Conservation (phyloP, 306 rosid species). For the Inga laurina region DNA sequence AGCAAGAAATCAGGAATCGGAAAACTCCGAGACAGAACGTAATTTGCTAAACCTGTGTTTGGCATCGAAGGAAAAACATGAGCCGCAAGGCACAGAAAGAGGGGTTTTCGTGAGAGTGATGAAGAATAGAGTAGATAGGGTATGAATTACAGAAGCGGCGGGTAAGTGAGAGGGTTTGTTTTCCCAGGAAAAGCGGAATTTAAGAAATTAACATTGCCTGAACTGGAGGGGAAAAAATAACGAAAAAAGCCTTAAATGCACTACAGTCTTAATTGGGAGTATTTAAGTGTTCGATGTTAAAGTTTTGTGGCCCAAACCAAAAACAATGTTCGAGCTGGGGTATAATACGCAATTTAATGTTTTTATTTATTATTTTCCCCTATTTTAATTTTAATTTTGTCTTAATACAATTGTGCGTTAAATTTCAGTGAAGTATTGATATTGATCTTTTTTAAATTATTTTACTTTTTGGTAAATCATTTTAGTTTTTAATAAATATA, state of each 20-base stretch:
- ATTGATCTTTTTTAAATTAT: too few relatives aligned
- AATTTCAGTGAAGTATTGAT: not conserved
- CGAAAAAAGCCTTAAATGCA: not conserved
- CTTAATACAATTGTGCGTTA: not conserved
- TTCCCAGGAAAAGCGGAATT: not conserved
- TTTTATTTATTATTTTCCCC: too few relatives aligned
- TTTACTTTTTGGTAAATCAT: too few relatives aligned
- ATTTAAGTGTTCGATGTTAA: not conserved
- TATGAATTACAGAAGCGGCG: slow-evolving; percentile 26
- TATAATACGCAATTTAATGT: too few relatives aligned
- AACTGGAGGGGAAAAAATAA: not conserved
- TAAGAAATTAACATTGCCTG: not conserved
- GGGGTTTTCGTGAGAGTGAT: not conserved
- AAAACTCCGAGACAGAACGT: not conserved
- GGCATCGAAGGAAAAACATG: not conserved
- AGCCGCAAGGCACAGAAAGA: not conserved
- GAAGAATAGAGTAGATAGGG: not conserved
- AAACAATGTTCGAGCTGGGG: not conserved
- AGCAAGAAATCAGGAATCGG: not conserved
- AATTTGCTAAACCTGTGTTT: not conserved
- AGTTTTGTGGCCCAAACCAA: not conserved
- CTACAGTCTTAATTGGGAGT: not conserved
- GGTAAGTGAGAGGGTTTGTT: not conserved
- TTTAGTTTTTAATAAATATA: too few relatives aligned
- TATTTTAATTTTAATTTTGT: not conserved